Conservation (phyloP, 441 rosid genomes). For the Aleurites moluccanus region DNA sequence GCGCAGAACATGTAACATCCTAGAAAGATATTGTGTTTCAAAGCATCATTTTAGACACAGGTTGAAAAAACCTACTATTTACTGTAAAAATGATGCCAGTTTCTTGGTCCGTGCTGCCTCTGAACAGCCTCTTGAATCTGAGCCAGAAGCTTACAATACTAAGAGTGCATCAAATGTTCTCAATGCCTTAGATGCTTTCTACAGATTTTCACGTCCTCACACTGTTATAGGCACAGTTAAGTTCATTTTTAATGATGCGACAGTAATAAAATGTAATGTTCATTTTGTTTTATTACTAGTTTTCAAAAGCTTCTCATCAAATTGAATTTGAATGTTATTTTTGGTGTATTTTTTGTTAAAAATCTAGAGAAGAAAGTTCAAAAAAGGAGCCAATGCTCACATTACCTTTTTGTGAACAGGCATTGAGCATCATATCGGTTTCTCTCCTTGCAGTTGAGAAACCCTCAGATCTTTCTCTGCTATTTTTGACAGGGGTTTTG, state of each 20-base stretch:
- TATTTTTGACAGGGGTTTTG: conserved; percentile 66
- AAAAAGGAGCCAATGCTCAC: background rate
- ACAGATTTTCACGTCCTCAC: conserved; percentile 92
- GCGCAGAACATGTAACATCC: conserved; percentile 34
- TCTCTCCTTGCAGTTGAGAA: conserved; percentile 89
- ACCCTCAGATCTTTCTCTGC: conserved; percentile 70
- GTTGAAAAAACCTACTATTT: conserved; percentile 26
- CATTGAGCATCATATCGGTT: conserved; percentile 83
- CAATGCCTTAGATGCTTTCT: conserved; percentile 66
- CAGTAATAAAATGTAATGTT: background rate
- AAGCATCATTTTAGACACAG: conserved; percentile 35
- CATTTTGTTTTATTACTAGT: background rate
- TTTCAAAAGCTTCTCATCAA: background rate
- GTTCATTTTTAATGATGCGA: conserved; percentile 28
- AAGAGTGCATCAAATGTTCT: conserved; percentile 32
- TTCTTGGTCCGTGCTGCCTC: conserved; percentile 57
- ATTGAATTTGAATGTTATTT: conserved; percentile 9
- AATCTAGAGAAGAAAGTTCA: background rate
- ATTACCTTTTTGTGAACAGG: conserved; percentile 39
- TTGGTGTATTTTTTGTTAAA: background rate
- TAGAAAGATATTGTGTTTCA: conserved; percentile 18
- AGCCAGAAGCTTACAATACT: conserved; percentile 42
- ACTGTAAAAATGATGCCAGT: conserved; percentile 34
- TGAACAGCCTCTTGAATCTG: conserved; percentile 58
- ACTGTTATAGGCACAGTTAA: conserved; percentile 96